Evolutionary conservation across 1,284 basidiomycete species (phyloP).

Genomic region (Apiotrichum siamense): DNA sequence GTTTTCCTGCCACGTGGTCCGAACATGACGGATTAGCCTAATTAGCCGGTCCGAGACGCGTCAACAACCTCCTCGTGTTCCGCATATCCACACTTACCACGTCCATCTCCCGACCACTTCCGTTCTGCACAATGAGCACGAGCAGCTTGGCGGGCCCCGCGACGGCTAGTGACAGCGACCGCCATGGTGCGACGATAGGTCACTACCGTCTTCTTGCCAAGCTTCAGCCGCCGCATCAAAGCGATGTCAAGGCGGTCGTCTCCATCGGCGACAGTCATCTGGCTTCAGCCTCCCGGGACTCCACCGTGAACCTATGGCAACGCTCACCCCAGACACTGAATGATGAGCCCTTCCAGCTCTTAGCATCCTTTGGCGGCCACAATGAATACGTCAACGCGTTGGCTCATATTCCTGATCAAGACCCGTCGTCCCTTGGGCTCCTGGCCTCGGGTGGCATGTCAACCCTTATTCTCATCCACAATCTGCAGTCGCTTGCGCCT

Average conservation of each 20-base stretch:
- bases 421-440: conserved; percentile 5
- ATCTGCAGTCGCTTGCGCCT: conserved; percentile 15
- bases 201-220: conserved; percentile 15
- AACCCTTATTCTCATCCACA: conserved; percentile 32
- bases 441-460: conserved; percentile 37
- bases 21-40: no score
- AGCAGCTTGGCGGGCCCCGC: no score
- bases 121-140: no score
- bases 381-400: conserved; percentile 38
- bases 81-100: no score
- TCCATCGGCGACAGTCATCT: conserved; percentile 18
- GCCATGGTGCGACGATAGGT: no score
- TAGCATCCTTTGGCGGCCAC: conserved; percentile 26
- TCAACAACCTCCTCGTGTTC: no score
- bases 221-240: conserved; percentile 19
- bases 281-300: conserved; percentile 29
- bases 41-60: no score
- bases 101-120: no score
- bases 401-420: conserved; percentile 20
- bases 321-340: neutral
- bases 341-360: conserved; percentile 14
- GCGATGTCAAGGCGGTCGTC: conserved; percentile 33
- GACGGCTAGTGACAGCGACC: no score
- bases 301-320: conserved; percentile 30
- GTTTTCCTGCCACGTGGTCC: no score